Base-by-base conservation (phyloP, 2,329 filamentous ascomycete species). In the Dactylonectria macrodidyma region DNA sequence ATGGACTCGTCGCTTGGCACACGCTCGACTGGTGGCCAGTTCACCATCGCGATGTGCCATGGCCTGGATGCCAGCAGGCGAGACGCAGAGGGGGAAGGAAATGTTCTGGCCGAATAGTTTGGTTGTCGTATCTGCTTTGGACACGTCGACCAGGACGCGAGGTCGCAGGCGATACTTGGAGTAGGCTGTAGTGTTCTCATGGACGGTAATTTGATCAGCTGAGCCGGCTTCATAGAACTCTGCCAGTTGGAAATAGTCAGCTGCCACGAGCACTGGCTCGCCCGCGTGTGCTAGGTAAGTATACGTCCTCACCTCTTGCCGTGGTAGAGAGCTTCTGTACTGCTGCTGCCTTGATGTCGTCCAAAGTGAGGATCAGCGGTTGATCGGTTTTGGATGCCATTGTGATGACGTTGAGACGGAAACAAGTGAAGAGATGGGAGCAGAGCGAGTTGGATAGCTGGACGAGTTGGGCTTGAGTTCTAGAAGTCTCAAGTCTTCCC, bases 31-130 rank as follows among this genome's bases (percentile, higher is more conserved):
- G 0, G 84, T 86, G 1, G 82, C 86, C 1, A 84, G 60, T 66
- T 88, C 86, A 3, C 86, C 86, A 26, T 87, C 84, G 0, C 80
- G 78, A 70, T 88, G 86, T 1, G 85, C 86, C 30, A 88, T 80
- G 33, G 81, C 80, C 65, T 88, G 86, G 73, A 87, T 85, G 5
- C 85, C 87, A 1, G 86, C 83, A 0, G 86, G 87, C 8, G 84
- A 83, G 47, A 88, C 84, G 19, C 85, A 86, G 7, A 88, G 78
- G 0, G 86, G 86, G 5, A 88, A 79, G 4, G 79, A 75, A 61
- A 84, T 81, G 72, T 79, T 65, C 19, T 65, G 62, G 1, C 71
- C 70, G 38, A 66, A 47, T 3, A 66, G 1, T 0, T 19, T 24
- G 2, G 24, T 59, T 0, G 24, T 54, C 4, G 58, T 66, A 19